Evolutionary conservation across 1,139 yeast species (phyloP).

Genomic region (Diutina pseudorugosa): DNA sequence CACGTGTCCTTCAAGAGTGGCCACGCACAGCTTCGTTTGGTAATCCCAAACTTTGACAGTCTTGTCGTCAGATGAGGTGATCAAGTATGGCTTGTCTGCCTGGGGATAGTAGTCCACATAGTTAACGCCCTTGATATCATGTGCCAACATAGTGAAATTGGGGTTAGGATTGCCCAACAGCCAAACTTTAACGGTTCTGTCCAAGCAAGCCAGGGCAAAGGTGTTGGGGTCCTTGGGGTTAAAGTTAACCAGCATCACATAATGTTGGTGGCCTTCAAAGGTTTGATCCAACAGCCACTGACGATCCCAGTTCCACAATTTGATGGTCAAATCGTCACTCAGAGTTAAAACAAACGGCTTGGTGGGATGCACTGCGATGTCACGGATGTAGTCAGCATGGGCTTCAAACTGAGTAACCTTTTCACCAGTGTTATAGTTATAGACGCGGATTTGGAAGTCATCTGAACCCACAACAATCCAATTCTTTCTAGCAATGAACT

Average conservation of each 20-base stretch:
- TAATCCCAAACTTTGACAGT: slow-evolving; percentile 93
- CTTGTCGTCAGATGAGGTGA: slow-evolving; percentile 87
- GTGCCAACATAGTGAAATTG: slow-evolving; percentile 84
- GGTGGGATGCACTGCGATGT: slow-evolving; percentile 87
- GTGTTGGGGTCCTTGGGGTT: slow-evolving; percentile 97
- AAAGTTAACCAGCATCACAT: slow-evolving; percentile 87
- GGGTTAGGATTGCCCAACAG: slow-evolving; percentile 83
- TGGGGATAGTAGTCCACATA: slow-evolving; percentile 95
- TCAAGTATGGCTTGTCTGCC: slow-evolving; percentile 90
- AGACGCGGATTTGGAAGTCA: slow-evolving; percentile 87
- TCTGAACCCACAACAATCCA: slow-evolving; percentile 97
- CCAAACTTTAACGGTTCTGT: slow-evolving; percentile 95
- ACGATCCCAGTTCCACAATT: slow-evolving; percentile 95
- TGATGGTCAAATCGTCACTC: slow-evolving; percentile 84
- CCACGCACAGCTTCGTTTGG: slow-evolving; percentile 92
- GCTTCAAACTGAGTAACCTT: slow-evolving; percentile 93
- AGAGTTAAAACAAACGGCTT: slow-evolving; percentile 83
- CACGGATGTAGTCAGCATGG: slow-evolving; percentile 92
- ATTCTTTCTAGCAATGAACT: slow-evolving; percentile 88
- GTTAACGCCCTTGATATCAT: slow-evolving; percentile 88
- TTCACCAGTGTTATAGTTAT: slow-evolving; percentile 91
- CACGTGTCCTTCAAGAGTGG: slow-evolving; percentile 86
- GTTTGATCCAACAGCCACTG: slow-evolving; percentile 84
- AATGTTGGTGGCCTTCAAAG: slow-evolving; percentile 93
- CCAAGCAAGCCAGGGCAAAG: slow-evolving; percentile 94